phyloP scores from a whole-genome alignment of 2,329 filamentous ascomycete genomes.

The Zasmidium angulare region DNA sequence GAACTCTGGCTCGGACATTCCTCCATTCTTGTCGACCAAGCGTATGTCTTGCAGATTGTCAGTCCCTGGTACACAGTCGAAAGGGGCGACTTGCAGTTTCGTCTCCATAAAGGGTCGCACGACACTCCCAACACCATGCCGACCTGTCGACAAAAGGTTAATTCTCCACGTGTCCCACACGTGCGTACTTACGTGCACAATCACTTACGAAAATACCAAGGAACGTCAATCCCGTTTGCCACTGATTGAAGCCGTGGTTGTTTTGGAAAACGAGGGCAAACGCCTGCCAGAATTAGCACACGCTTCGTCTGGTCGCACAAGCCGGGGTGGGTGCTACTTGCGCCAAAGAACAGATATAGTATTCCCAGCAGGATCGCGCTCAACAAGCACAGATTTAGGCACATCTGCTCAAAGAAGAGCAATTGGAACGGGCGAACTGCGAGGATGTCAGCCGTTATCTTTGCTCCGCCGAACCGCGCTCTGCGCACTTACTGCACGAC shows the following conservation, averaged over 20 bases:
- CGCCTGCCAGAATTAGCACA: slow-evolving; percentile 45
- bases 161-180: slow-evolving; percentile 4
- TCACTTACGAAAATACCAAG: slow-evolving; percentile 59
- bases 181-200: neutral
- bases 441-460: too few species aligned
- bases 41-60: slow-evolving; percentile 40
- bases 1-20: slow-evolving; percentile 79
- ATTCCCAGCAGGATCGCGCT: slow-evolving; percentile 84
- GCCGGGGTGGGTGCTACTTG: slow-evolving; percentile 9
- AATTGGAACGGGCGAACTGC: slow-evolving; percentile 69
- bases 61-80: slow-evolving; percentile 7
- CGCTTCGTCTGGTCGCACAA: neutral
- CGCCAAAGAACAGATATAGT: slow-evolving; percentile 79
- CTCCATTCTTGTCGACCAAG: slow-evolving; percentile 57
- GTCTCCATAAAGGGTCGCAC: slow-evolving; percentile 66
- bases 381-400: slow-evolving; percentile 75
- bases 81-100: slow-evolving; percentile 41
- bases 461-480: too few species aligned
- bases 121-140: slow-evolving; percentile 66
- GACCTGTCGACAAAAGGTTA: slow-evolving; percentile 45
- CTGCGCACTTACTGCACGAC: slow-evolving; percentile 42
- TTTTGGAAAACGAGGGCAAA: slow-evolving; percentile 76
- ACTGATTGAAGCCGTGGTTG: slow-evolving; percentile 67
- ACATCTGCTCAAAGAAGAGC: slow-evolving; percentile 74
- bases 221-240: slow-evolving; percentile 76